phyloP scores from a whole-genome alignment of 148 eudicot species.

The Spergularia bocconei region DNA sequence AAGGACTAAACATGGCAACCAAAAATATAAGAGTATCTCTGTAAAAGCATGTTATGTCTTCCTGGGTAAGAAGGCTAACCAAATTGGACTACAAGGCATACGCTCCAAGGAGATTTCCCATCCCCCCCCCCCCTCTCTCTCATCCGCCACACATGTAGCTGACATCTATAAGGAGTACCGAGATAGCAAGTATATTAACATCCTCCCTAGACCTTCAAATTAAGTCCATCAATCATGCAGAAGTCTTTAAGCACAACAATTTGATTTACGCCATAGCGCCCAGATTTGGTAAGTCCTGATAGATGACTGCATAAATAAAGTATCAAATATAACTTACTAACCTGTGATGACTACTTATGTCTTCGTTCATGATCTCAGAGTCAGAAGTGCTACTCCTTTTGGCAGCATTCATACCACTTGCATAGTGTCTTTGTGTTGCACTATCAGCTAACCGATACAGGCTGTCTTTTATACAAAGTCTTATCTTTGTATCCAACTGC shows the following conservation, averaged over 20 bases:
- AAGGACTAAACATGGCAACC: background rate
- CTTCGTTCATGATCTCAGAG: conserved; percentile 35
- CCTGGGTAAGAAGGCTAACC: too few species aligned
- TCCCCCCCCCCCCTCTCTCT: too few species aligned
- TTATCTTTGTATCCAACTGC: conserved; percentile 64
- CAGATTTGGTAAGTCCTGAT: background rate
- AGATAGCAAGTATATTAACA: too few species aligned
- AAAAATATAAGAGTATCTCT: background rate
- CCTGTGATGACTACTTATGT: conserved; percentile 47
- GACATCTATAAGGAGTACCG: too few species aligned
- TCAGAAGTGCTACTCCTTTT: conserved; percentile 31
- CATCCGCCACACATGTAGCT: too few species aligned
- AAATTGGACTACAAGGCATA: too few species aligned
- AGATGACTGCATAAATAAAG: background rate
- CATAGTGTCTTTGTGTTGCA: conserved; percentile 60
- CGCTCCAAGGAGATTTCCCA: too few species aligned
- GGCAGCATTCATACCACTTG: conserved; percentile 42
- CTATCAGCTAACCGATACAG: conserved; percentile 71
- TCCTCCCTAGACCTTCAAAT: too few species aligned
- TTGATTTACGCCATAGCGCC: background rate
- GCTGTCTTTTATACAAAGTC: conserved; percentile 78
- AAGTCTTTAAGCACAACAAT: too few species aligned
- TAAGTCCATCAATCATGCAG: too few species aligned
- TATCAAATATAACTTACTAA: conserved; percentile 28
- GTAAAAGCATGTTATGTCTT: too few species aligned